phyloP scores from a whole-genome alignment of 2,329 filamentous ascomycete genomes.

The Fusarium newnesense region DNA sequence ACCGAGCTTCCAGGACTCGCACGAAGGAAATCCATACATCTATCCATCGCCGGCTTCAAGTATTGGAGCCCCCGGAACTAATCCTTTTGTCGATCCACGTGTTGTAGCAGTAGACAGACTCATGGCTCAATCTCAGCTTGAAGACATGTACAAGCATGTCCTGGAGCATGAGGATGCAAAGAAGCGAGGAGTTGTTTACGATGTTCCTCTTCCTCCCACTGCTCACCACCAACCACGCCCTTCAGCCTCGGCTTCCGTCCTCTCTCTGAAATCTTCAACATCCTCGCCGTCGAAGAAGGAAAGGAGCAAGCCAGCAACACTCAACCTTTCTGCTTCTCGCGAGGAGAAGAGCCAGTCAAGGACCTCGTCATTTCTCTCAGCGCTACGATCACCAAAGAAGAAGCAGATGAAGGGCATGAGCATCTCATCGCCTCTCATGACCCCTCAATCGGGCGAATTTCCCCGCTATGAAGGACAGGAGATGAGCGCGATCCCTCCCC shows the following conservation, averaged over 20 bases:
- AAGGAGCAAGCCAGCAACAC: constrained; percentile 59
- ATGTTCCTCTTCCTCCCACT: constrained; percentile 51
- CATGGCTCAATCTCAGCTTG: constrained; percentile 83
- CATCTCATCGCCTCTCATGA: constrained; percentile 75
- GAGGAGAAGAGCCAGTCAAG: constrained; percentile 65
- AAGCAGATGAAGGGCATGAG: constrained; percentile 62
- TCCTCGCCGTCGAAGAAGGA: constrained; percentile 56
- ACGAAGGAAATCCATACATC: constrained; percentile 54
- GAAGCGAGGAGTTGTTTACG: constrained; percentile 62
- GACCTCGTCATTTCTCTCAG: constrained; percentile 68
- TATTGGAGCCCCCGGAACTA: constrained; percentile 64
- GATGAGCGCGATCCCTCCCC: constrained; percentile 66
- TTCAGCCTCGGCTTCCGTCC: constrained; percentile 32
- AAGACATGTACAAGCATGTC: constrained; percentile 90
- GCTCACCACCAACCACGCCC: constrained; percentile 39
- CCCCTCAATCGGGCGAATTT: constrained; percentile 69
- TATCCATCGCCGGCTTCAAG: constrained; percentile 60
- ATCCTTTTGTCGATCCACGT: constrained; percentile 78
- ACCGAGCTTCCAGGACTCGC: constrained; percentile 60
- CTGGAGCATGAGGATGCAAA: constrained; percentile 86
- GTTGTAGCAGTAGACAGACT: constrained; percentile 79
- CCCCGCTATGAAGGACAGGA: constrained; percentile 65
- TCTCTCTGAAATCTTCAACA: constrained; percentile 44
- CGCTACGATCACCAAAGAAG: constrained; percentile 69
- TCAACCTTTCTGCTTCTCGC: constrained; percentile 58